Percentiles rank a stretch among this genome's conserved stretches.
These are phyloP conservation scores for Pythium aristosporum DNA, from an alignment of 352 stramenopile genomes.

Conservation along the genomic window DNA sequence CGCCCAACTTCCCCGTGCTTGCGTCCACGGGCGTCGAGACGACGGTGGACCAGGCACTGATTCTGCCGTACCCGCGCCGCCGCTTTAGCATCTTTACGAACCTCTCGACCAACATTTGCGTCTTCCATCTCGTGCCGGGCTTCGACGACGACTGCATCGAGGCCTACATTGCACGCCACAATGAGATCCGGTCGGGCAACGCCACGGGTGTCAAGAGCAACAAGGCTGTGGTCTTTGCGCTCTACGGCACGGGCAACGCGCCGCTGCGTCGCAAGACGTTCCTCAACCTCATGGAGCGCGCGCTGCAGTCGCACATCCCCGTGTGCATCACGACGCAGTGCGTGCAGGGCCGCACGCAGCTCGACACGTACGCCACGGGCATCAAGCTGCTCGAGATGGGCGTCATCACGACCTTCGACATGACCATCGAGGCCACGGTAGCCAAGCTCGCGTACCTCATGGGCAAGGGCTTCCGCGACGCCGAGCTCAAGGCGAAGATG, in stretches of 20 bases:
- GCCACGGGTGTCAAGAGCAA: constrained; percentile 3
- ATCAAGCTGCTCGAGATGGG: constrained; percentile 87
- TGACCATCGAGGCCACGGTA: constrained; percentile 95
- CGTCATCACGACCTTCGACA: constrained; percentile 94
- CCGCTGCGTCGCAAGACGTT: constrained; percentile 88
- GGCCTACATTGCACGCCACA: constrained; percentile 71
- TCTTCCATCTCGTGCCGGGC: constrained; percentile 89
- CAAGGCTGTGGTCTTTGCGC: constrained; percentile 89
- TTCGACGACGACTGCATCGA: constrained; percentile 88
- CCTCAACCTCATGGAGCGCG: constrained; percentile 80
- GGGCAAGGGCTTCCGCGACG: constrained; percentile 73
- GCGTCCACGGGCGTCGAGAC: constrained; percentile 93
- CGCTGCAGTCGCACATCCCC: constrained; percentile 79
- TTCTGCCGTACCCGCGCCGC: constrained; percentile 86
- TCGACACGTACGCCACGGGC: constrained; percentile 94
- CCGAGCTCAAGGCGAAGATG: constrained; percentile 78
- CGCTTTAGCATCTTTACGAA: constrained; percentile 87
- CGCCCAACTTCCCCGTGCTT: constrained; percentile 94
- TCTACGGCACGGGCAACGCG: constrained; percentile 96
- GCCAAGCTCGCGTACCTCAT: constrained; percentile 96
- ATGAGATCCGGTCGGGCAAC: constrained; percentile 33
- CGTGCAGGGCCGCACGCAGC: constrained; percentile 88
- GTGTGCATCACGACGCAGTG: constrained; percentile 96
- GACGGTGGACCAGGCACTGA: constrained; percentile 88
- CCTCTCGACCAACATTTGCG: constrained; percentile 92